A percentile compares a stretch with the other conserved stretches of the same genome.
phyloP scores from a whole-genome alignment of 2,329 filamentous ascomycete species.

The Fusarium bactridioides region DNA sequence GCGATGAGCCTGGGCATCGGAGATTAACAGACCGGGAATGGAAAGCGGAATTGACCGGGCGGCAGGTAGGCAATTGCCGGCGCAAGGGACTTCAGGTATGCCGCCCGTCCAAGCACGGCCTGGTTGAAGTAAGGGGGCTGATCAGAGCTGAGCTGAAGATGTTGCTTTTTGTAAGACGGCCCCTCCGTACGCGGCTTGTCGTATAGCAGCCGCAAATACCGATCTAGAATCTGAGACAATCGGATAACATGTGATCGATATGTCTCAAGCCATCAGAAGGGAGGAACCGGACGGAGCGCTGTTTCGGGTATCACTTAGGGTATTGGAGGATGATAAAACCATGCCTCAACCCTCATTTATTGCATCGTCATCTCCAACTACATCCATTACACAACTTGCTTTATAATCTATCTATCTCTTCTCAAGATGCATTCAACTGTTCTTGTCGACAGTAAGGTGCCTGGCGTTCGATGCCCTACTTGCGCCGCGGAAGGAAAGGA shows the following conservation, averaged over 20 bases:
- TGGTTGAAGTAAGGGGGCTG: neutral
- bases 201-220: neutral
- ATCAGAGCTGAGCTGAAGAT: neutral
- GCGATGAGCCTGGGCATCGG: neutral
- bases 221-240: neutral
- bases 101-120: neutral
- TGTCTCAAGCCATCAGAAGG: neutral
- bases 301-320: neutral
- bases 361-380: too few relatives aligned
- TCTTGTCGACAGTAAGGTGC: neutral
- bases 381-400: too few relatives aligned
- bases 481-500: neutral
- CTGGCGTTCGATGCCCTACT: neutral
- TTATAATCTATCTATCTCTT: neutral
- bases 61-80: neutral
- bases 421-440: neutral
- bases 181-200: neutral
- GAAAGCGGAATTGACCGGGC: neutral
- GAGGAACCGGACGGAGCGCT: neutral
- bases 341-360: fast-evolving
- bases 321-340: neutral
- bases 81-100: neutral
- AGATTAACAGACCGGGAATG: neutral
- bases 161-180: neutral
- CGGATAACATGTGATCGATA: neutral